Evolutionary conservation across 805 yeast genomes (phyloP).

Genomic region (Peterozyma xylosa): DNA sequence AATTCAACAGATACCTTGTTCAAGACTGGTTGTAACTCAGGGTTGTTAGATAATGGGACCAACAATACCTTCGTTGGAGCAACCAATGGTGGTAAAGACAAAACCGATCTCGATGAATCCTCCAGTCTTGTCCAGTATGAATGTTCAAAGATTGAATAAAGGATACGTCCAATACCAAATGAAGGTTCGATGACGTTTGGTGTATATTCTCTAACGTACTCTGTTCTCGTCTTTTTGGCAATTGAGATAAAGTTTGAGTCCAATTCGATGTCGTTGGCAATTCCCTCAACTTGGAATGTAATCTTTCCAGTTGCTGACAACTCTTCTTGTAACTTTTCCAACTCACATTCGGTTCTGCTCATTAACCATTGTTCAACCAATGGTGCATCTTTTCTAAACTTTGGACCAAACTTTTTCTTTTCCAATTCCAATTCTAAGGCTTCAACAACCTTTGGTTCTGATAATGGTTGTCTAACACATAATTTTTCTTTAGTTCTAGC

Average conservation of each 20-base stretch:
- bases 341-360: constrained; percentile 75
- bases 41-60: constrained; percentile 87
- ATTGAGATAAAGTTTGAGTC: constrained; percentile 68
- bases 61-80: constrained; percentile 97
- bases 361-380: constrained; percentile 75
- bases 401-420: constrained; percentile 96
- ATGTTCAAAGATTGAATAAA: constrained; percentile 91
- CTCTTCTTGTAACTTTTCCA: constrained; percentile 68
- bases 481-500: constrained; percentile 92
- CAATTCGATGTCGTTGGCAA: constrained; percentile 59
- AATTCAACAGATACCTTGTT: constrained; percentile 61
- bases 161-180: constrained; percentile 96
- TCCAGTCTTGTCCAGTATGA: constrained; percentile 93
- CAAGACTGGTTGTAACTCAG: constrained; percentile 70
- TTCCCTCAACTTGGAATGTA: constrained; percentile 57
- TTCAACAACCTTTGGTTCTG: constrained; percentile 78
- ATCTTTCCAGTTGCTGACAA: constrained; percentile 58
- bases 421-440: constrained; percentile 78
- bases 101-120: constrained; percentile 61
- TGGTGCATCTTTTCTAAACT: constrained; percentile 95
- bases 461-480: constrained; percentile 86
- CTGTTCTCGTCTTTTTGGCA: constrained; percentile 70
- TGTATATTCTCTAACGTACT: constrained; percentile 89
- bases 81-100: constrained; percentile 89
- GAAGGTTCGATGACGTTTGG: constrained; percentile 99